These are phyloP conservation scores for Spongospora subterranea DNA, from an alignment of 208 protist genomes.

Conservation along the genomic window DNA sequence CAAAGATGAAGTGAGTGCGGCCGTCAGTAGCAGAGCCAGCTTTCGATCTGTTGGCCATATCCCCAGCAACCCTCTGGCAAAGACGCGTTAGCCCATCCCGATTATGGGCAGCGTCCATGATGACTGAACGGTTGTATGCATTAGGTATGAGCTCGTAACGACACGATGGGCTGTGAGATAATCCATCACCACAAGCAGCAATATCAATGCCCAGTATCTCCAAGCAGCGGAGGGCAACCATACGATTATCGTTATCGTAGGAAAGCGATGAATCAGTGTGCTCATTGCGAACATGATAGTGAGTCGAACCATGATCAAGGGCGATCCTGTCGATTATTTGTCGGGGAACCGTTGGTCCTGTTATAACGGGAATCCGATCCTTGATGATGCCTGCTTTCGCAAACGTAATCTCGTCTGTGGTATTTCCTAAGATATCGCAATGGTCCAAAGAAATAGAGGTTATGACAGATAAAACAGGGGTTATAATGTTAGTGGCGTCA, in stretches of 20 bases:
- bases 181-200: not conserved
- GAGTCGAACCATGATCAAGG: too few relatives aligned
- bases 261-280: not conserved
- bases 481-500: constrained; percentile 56
- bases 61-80: too few relatives aligned
- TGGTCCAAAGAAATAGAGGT: constrained; percentile 55
- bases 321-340: not conserved
- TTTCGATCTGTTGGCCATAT: too few relatives aligned
- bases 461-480: constrained; percentile 18
- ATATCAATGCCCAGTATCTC: not conserved
- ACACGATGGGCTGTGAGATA: not conserved
- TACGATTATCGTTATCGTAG: not conserved
- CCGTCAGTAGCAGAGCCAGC: too few relatives aligned
- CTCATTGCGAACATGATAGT: not conserved
- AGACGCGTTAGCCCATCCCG: not conserved
- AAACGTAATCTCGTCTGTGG: constrained; percentile 50
- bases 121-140: not conserved
- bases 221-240: not conserved
- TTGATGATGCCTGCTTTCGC: constrained; percentile 58
- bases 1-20: not conserved
- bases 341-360: constrained; percentile 25
- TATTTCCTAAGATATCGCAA: constrained; percentile 8
- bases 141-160: not conserved
- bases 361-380: not conserved
- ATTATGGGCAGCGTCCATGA: constrained; percentile 37